Base-by-base conservation (phyloP, 2,329 filamentous ascomycete genomes). In the Sporothrix schenckii region DNA sequence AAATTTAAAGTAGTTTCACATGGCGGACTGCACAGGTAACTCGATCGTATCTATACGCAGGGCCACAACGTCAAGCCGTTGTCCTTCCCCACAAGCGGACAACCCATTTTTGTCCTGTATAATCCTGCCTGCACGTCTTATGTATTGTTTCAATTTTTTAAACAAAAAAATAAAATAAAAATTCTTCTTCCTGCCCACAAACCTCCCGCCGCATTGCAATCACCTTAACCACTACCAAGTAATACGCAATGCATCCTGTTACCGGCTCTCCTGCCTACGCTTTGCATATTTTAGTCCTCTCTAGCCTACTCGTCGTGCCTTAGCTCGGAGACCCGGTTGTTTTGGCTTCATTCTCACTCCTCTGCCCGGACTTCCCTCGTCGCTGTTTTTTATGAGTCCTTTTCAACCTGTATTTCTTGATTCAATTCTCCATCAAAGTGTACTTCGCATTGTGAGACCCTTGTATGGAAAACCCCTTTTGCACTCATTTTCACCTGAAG, bases 281-380 rank as follows among this genome's bases (percentile, higher is more conserved):
- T 71, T n/a, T 71, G 69, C 69, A 68, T 71, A 54, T 49, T 69
- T 66, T 71, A 71, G 69, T 65, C 27, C 66, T 52, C 44, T 66
- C 56, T 71, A 71, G 69, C 44, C 69, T 39, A 27, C 34, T 68
- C 47, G 58, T 53, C 54, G 39, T 53, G 66, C 69, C 69, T 71
- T 71, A 71, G 69, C 54, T 71, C 30, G 56, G 41, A 16, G 60
- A 21, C 41, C 58, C 56, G 56, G 69, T 27, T 39, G 27, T 49
- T 67, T 67, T 63, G 21, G 24, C 49, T 50, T 65, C 21, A 16
- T 67, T 34, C 21, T 39, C 49, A 60, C 50, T 34, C 30, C 53
- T 30, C 52, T 66, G 30, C 47, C 7, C 47, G 52, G 44, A 5
- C 53, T 61, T 49, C 61, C 21, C 49, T 30, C 34, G 44, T 61